Evolutionary conservation across 352 stramenopile genomes (phyloP).

Genomic region (Phytophthora sansomeana): DNA sequence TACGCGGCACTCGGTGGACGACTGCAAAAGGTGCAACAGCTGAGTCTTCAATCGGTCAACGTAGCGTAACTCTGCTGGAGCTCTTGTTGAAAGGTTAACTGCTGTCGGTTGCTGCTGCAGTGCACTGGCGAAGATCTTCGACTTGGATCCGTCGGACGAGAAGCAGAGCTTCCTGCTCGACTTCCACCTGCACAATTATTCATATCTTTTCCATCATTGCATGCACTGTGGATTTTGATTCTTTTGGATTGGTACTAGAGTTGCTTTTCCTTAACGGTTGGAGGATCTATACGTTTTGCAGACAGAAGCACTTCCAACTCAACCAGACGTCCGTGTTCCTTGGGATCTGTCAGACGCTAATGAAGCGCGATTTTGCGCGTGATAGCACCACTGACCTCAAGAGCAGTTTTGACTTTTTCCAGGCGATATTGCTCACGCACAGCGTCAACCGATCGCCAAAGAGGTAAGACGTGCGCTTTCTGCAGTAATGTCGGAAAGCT

Average conservation of each 20-base stretch:
- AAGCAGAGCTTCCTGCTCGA: constrained; percentile 59
- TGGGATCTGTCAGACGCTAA: constrained; percentile 72
- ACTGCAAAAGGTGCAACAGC: constrained; percentile 61
- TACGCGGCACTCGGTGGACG: constrained; percentile 51
- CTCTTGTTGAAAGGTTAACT: neutral
- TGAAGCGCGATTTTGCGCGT: constrained; percentile 58
- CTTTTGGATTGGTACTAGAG: neutral
- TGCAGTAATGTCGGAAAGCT: neutral
- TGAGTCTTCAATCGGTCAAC: neutral
- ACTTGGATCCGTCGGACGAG: constrained; percentile 43
- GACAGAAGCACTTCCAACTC: constrained; percentile 61
- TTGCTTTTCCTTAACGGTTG: constrained; percentile 27
- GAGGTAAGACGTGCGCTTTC: constrained; percentile 44
- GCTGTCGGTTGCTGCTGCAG: constrained; percentile 30
- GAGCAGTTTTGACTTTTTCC: constrained; percentile 66
- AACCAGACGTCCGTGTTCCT: constrained; percentile 75
- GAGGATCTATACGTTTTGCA: constrained; percentile 60
- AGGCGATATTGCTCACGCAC: constrained; percentile 67
- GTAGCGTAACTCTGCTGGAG: neutral
- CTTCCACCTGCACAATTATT: constrained; percentile 73
- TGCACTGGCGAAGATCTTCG: constrained; percentile 60
- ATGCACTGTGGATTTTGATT: neutral
- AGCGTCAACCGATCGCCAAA: constrained; percentile 76
- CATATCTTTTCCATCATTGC: constrained; percentile 51
- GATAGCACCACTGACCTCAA: constrained; percentile 59